Base-by-base conservation (phyloP, 2,329 filamentous ascomycete species). In the Alternaria arbusti region DNA sequence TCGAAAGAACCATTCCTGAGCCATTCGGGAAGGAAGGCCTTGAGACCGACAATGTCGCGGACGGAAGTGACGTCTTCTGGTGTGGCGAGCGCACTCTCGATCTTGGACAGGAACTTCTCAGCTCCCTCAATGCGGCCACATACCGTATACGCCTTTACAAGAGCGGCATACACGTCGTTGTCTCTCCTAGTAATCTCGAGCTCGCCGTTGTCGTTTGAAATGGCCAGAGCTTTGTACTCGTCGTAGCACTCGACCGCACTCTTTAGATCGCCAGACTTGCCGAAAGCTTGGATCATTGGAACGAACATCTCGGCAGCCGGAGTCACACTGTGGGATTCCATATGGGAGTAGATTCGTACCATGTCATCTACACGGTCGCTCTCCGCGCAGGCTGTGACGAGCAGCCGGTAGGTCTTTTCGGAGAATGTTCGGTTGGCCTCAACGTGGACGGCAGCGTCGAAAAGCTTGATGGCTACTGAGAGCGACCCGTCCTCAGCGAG, bases 161-260 rank as follows among this genome's bases (percentile, higher is more conserved):
- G 85, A n/a, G 95, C 87, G 23, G 94, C 93, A 76, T 99, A 98
- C 7, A 98, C 91, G 68, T 93, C 86, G 26, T 90, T 88, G 76
- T 98, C 95, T 51, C 92, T 86, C 54, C 94, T 90, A 66, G 91
- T 86, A 50, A 90, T 85, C 10, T 87, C 87, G 50, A 89, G 84
- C 63, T 89, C 84, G 61, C 94, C 94, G 43, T 86, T 88, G 78
- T 97, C 92, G 77, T 96, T 88, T 43, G 91, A 89, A 56, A 98
- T 88, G n/a, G 95, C 94, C 45, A 97, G 85, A 49, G 89, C 88
- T 75, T 93, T 93, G 85, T 98, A 98, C 81, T 97, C 93, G 68
- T 96, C 95, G 82, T 97, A 99, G 81, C 93, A 94, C 78, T 97
- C 94, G 7, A 98, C 92, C 20, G 94, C 96, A 71, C 92, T 96